Base-by-base conservation (phyloP, 352 stramenopile genomes). In the Globisporangium alternatum region DNA sequence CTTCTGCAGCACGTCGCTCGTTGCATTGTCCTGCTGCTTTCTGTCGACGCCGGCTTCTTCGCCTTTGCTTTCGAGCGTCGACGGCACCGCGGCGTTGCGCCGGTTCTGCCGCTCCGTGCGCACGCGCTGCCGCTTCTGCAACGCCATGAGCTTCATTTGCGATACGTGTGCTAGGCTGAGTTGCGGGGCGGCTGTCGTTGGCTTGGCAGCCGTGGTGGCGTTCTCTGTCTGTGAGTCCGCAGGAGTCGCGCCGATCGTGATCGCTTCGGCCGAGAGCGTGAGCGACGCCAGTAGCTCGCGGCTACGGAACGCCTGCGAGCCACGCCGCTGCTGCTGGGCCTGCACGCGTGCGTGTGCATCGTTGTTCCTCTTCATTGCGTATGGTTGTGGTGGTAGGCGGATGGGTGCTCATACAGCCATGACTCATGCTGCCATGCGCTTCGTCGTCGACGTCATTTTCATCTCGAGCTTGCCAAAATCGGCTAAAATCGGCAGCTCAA, bases 231-330 rank as follows among this genome's bases (percentile, higher is more conserved):
- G 37, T 3, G 37, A 15, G 13, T 44, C 37, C 3, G 37, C 9
- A 19, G 37, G 10, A 44, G 2, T n/a, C 10, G 13, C 66, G 61
- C n/a, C 60, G 22, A 74, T 66, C 13, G 63, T 70, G 33, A 78
- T 77, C 5, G 69, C 72, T 33, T 80, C 75, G 5, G 63, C 67
- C 21, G 72, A 78, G 3, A 76, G 39, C 8, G 70, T 72, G 22
- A 78, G 63, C 17, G 70, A 69, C 8, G 62, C 56, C 8, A 79
- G 60, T 44, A 79, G 56, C 47, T 81, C 66, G 2, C 60, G 67
- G 7, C 71, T 81, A 2, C 74, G 66, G 21, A 81, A 76, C 47
- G 62, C 61, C 8, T 55, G 56, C 30, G 65, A 62, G 8, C 25
- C 22, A 28, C 60, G 53, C 22, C 53, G 33, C 15, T 62, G 53